These are phyloP conservation scores for Peribolospora baueri DNA, from an alignment of 768 basidiomycete genomes.

Conservation along the genomic window DNA sequence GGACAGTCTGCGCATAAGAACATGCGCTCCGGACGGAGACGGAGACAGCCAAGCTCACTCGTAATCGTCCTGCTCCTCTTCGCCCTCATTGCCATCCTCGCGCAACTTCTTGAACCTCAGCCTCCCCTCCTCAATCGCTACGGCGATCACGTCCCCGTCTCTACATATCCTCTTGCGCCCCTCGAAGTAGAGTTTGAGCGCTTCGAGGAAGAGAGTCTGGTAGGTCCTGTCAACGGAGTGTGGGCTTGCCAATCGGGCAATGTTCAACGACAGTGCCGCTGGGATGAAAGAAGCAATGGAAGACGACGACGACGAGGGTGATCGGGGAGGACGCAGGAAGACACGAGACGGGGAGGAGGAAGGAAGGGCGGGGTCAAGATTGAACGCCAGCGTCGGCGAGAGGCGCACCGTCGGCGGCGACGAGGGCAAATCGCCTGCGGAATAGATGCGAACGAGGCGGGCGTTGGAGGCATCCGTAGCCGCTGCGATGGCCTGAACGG, in stretches of 20 bases:
- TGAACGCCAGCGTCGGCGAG: too few relatives aligned
- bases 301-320: slow-evolving; percentile 13
- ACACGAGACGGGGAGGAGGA: too few relatives aligned
- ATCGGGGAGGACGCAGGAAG: slow-evolving; percentile 1
- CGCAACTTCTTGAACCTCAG: slow-evolving; percentile 5
- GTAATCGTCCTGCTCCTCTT: slow-evolving; percentile 13
- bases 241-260: slow-evolving; percentile 61
- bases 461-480: too few relatives aligned
- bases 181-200: slow-evolving; percentile 41
- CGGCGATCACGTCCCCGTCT: slow-evolving; percentile 45
- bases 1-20: too few relatives aligned
- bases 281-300: slow-evolving; percentile 25
- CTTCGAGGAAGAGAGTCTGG: slow-evolving; percentile 35
- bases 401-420: too few relatives aligned
- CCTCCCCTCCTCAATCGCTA: slow-evolving; percentile 30
- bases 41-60: slow-evolving; percentile 3
- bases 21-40: neutral
- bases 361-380: too few relatives aligned
- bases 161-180: slow-evolving; percentile 32
- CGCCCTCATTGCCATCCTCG: slow-evolving; percentile 14
- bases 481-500: too few relatives aligned
- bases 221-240: slow-evolving; percentile 39
- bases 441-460: too few relatives aligned
- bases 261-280: slow-evolving; percentile 38
- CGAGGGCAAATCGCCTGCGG: too few relatives aligned